Base-by-base conservation (phyloP, 2,329 filamentous ascomycete genomes). In the Sporothrix brasiliensis region DNA sequence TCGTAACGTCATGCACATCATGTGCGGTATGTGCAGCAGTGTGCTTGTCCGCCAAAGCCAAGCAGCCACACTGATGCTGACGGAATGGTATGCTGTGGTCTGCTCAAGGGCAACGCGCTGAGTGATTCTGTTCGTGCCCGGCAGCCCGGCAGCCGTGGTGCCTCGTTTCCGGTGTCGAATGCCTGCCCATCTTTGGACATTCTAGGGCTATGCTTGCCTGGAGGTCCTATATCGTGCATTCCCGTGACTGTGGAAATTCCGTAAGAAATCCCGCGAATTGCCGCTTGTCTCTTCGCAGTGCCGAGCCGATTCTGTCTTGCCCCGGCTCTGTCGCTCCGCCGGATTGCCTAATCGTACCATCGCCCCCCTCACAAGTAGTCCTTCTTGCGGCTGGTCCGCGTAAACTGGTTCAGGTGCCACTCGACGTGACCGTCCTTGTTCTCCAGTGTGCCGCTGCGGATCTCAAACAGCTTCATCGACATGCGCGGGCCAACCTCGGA, bases 381-480 rank as follows among this genome's bases (percentile, higher is more conserved):
- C 88, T 97, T 97, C 88, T 98, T 98, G 81, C 89, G 89, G 76
- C 91, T 90, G 16, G 94, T 98, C 75, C 95, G 86, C 10, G 94
- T 99, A 80, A 97, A 99, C 78, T 97, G 94, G 73, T 92, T 96
- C 73, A 99, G 84, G 73, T 95, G 91, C 95, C 95, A 99, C 81
- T 99, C 95, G 4, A 96, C 89, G 80, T 99, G 95, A 4, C 94
- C 94, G 75, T 96, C 92, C 80, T 96, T 96, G 77, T 94, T 97
- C 78, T 98, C 95, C 72, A 97, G 83, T 4, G 94, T 97, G 19
- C 95, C 94, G 68, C 90, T 91, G 61, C 94, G 87, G 73, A 99
- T 97, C 82, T 98, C 93, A 78, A 98, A 99, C 68, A 93, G 83
- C 75, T 93, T 86, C 93, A 98, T 95, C n/a, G 93, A 97, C 92